phyloP scores from a whole-genome alignment of 2,329 filamentous ascomycete genomes.

The Colletotrichum nymphaeae region DNA sequence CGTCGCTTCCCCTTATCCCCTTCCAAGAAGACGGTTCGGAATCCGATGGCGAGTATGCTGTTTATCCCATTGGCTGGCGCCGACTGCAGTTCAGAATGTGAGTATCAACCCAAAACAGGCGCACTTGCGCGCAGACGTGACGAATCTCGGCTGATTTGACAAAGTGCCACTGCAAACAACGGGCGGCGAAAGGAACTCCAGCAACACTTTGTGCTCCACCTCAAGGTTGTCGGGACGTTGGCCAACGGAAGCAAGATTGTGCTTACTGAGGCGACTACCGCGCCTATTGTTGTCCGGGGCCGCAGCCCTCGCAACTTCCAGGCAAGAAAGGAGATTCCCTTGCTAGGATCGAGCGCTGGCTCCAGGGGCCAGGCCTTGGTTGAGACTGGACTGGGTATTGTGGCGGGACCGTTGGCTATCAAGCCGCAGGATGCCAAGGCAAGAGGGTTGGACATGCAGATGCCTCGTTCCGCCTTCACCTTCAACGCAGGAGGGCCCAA shows the following conservation, averaged over 20 bases:
- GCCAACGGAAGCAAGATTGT: constrained; percentile 85
- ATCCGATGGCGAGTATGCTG: constrained; percentile 82
- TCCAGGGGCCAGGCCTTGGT: constrained; percentile 81
- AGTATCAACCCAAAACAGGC: constrained; percentile 42
- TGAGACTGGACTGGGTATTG: constrained; percentile 71
- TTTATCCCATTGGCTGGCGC: constrained; percentile 94
- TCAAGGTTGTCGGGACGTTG: constrained; percentile 87
- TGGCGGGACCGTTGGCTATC: constrained; percentile 65
- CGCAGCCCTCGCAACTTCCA: constrained; percentile 96
- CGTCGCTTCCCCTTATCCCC: constrained; percentile 79
- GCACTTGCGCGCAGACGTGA: neutral
- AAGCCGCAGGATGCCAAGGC: constrained; percentile 67
- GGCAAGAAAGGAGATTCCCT: constrained; percentile 89
- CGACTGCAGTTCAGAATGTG: constrained; percentile 89
- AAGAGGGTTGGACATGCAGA: constrained; percentile 63
- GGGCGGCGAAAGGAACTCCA: constrained; percentile 94
- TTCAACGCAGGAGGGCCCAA: constrained; percentile 65
- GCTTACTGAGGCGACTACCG: constrained; percentile 85
- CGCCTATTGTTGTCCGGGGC: constrained; percentile 92
- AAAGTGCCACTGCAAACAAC: constrained; percentile 92
- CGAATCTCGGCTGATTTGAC: constrained; percentile 35
- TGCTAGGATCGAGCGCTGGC: constrained; percentile 80
- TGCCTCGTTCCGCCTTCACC: constrained; percentile 68
- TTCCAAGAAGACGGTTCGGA: constrained; percentile 71
- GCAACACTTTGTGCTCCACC: constrained; percentile 91